Base-by-base conservation (phyloP, 306 rosid species). In the Pterocarpus macrocarpus region DNA sequence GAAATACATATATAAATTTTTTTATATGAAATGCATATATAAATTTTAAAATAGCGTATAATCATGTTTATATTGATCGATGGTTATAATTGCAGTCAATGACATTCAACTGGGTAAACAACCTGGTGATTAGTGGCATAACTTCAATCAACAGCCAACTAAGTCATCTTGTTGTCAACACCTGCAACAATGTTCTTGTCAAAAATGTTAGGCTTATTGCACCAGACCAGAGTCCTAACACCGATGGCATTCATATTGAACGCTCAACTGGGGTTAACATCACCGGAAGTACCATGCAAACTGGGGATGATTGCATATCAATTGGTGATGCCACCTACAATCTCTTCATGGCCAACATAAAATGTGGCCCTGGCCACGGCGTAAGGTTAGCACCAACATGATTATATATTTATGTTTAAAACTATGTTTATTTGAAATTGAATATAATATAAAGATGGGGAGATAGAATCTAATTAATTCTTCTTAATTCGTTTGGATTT, bases 351-450 rank as follows among this genome's bases (percentile, higher is more conserved):
- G 72, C 61, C 34, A 22, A 81, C 85, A 87, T 92, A 15, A 85
- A 80, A 59, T 92, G 94, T 79, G 94, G 97, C 32, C 97, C 97
- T 10, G 92, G 97, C 5, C 97, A 92, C 34, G 97, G 97, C 4
- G 77, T 92, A 49, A 91, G 94, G 96, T 89, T 69, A 50, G 13
- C 43, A 72, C 2, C 17, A 9, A 10, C 28, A 75, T 14, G 3
- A 13, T n/a, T 22, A 41, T 71, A 22, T 22, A 22, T 22, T 22
- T 22, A 22, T 2, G 4, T 39, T 3, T 39, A 0, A 39, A 2
- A 4, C 44, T 39, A 1, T 4, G 7, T 3, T 39, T 0, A 39
- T 39, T 1, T 1, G 44, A 39, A 39, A 39, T 2, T 39, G 1
- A 4, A 3, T 39, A 39, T 7, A 39, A 39, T 39, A 39, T 7